phyloP scores from a whole-genome alignment of 768 basidiomycete genomes.

The Tulasnella sp. region DNA sequence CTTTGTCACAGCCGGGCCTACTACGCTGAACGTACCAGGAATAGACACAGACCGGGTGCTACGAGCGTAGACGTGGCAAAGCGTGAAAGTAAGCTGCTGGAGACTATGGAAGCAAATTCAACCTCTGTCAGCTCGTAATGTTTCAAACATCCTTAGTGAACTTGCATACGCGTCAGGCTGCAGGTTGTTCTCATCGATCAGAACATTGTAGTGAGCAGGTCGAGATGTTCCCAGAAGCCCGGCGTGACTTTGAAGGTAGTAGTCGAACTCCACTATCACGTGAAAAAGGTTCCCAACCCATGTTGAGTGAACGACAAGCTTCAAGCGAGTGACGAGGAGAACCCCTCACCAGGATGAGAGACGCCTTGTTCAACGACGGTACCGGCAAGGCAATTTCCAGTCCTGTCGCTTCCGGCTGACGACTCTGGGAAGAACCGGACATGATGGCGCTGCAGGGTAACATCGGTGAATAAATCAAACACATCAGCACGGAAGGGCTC shows the following conservation, averaged over 20 bases:
- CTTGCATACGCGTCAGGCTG: slow-evolving; percentile 39
- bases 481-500: background rate
- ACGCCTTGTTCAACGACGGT: slow-evolving; percentile 14
- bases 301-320: background rate
- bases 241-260: slow-evolving; percentile 14
- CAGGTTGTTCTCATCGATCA: slow-evolving; percentile 36
- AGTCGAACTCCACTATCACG: slow-evolving; percentile 13
- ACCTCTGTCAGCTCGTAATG: background rate
- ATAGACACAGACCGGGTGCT: slow-evolving; percentile 74
- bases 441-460: slow-evolving; percentile 10
- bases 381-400: slow-evolving; percentile 14
- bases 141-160: background rate
- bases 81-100: slow-evolving; percentile 58
- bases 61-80: slow-evolving; percentile 74
- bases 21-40: slow-evolving; percentile 31
- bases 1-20: background rate
- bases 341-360: background rate
- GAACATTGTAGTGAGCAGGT: slow-evolving; percentile 46
- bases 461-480: background rate
- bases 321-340: background rate
- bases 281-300: background rate
- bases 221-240: slow-evolving; percentile 59
- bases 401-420: background rate
- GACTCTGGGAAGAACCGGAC: slow-evolving; percentile 15
- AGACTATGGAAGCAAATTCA: slow-evolving; percentile 26